Evolutionary conservation across 2,329 filamentous ascomycete genomes (phyloP).

Genomic region (Cercospora citrullina): DNA sequence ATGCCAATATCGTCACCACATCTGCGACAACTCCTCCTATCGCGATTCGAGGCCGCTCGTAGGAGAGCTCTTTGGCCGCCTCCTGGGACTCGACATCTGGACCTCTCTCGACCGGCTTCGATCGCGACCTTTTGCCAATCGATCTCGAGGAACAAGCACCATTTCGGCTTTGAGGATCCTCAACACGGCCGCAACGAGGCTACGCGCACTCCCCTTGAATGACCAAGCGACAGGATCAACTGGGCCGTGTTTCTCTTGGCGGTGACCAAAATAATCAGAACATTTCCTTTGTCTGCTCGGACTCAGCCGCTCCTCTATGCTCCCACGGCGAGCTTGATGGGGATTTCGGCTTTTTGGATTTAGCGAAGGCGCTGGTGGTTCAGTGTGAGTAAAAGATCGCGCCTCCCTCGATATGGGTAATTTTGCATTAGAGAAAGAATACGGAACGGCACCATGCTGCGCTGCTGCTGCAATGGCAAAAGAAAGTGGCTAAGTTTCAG

Average conservation of each 20-base stretch:
- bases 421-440: neutral
- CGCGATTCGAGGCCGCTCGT: neutral
- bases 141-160: neutral
- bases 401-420: neutral
- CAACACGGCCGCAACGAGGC: neutral
- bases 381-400: neutral
- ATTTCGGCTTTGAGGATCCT: neutral
- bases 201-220: neutral
- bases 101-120: neutral
- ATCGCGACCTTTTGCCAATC: neutral
- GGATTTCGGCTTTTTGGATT: constrained; percentile 8
- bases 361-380: constrained; percentile 21
- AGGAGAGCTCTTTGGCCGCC: neutral
- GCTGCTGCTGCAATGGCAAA: neutral
- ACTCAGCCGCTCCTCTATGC: neutral
- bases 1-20: neutral
- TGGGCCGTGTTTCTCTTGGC: neutral
- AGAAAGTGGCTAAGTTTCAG: neutral
- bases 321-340: neutral
- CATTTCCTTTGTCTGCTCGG: neutral
- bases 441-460: neutral
- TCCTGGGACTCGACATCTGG: neutral
- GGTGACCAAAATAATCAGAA: neutral
- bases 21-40: constrained; percentile 5
- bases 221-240: neutral